phyloP scores from a whole-genome alignment of 805 yeast genomes.

The Candida manassasensis region DNA sequence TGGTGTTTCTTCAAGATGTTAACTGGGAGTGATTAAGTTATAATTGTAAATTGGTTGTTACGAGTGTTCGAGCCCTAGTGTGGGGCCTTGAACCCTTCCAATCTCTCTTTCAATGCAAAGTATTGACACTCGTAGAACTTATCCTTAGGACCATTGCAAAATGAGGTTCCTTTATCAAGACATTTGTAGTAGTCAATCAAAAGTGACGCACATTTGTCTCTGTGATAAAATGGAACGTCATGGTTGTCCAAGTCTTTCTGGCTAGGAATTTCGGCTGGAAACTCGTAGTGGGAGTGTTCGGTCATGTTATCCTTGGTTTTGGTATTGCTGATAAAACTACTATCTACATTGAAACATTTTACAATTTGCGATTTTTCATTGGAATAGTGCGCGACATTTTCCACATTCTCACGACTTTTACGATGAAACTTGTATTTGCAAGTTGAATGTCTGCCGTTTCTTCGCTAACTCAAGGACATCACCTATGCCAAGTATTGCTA shows the following conservation, averaged over 20 bases:
- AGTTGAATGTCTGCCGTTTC: too few relatives aligned
- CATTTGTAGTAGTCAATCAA: slow-evolving; percentile 40
- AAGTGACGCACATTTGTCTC: slow-evolving; percentile 43
- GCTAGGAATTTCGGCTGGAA: slow-evolving; percentile 12
- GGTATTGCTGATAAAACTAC: neutral
- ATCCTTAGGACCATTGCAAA: slow-evolving; percentile 36
- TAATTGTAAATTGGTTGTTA: too few relatives aligned
- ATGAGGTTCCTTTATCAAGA: slow-evolving; percentile 40
- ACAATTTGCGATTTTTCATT: slow-evolving; percentile 2
- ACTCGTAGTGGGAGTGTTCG: slow-evolving; percentile 5
- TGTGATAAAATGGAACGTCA: slow-evolving; percentile 39
- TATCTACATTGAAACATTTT: too few relatives aligned
- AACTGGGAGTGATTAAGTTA: too few relatives aligned
- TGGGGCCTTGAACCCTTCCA: slow-evolving; percentile 18
- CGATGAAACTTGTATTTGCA: too few relatives aligned
- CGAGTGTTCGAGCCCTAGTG: slow-evolving; percentile 7
- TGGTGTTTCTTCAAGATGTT: too few relatives aligned
- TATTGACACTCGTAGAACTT: slow-evolving; percentile 43
- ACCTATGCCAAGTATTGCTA: too few relatives aligned
- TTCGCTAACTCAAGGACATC: too few relatives aligned
- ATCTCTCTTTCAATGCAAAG: slow-evolving; percentile 38
- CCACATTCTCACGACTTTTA: too few relatives aligned
- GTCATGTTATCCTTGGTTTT: slow-evolving; percentile 5
- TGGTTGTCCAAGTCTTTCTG: slow-evolving; percentile 36
- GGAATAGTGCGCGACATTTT: slow-evolving; percentile 2